Conservation (phyloP, 208 protist genomes). For the Leishmania amazonensis region DNA sequence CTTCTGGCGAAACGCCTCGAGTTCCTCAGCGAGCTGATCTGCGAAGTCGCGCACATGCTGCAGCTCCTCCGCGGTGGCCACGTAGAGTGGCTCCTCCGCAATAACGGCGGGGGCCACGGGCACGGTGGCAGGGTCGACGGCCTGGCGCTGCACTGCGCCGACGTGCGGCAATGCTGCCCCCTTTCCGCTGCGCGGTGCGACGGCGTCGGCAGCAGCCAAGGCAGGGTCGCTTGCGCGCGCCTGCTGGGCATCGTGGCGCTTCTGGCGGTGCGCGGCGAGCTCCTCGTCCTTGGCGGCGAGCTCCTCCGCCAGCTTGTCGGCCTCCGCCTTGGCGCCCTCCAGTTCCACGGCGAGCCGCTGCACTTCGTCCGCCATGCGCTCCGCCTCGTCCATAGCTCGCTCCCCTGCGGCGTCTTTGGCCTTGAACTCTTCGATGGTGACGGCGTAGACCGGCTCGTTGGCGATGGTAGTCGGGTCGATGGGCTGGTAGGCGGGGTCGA, state of each 20-base stretch:
- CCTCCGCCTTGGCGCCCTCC: background rate
- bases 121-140: slow-evolving; percentile 5
- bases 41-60: slow-evolving; percentile 9
- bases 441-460: slow-evolving; percentile 28
- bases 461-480: slow-evolving; percentile 24
- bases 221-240: slow-evolving; percentile 9
- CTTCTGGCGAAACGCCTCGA: slow-evolving; percentile 31
- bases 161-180: background rate
- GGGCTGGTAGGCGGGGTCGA: slow-evolving; percentile 2
- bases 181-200: background rate
- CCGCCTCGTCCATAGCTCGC: slow-evolving; percentile 2
- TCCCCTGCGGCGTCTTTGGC: slow-evolving; percentile 10
- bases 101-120: slow-evolving; percentile 16
- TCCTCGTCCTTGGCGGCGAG: slow-evolving; percentile 21
- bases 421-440: slow-evolving; percentile 25
- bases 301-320: slow-evolving; percentile 7
- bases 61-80: slow-evolving; percentile 21
- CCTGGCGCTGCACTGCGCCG: background rate
- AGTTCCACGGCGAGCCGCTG: slow-evolving; percentile 17
- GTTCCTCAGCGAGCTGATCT: slow-evolving; percentile 15
- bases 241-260: slow-evolving; percentile 5
- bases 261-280: slow-evolving; percentile 4
- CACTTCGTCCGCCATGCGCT: slow-evolving; percentile 10
- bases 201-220: slow-evolving; percentile 12
- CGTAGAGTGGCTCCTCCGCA: slow-evolving; percentile 25